Evolutionary conservation across 75 land plant genomes (phyloP).

Genomic region (Cryptomeria japonica): DNA sequence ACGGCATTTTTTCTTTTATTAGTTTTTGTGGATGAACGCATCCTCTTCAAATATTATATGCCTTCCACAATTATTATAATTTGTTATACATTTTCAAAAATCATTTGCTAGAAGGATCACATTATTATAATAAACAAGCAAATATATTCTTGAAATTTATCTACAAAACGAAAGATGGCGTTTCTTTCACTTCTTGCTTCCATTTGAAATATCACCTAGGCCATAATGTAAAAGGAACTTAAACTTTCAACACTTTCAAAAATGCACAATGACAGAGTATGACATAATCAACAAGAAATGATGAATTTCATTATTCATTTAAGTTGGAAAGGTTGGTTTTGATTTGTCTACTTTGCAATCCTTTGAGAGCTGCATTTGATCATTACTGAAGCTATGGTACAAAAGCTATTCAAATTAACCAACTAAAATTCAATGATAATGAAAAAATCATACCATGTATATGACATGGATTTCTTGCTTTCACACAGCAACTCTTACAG

Average conservation of each 20-base stretch:
- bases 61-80: background rate
- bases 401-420: background rate
- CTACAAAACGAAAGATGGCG: background rate
- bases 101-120: background rate
- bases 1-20: background rate
- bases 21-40: background rate
- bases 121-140: background rate
- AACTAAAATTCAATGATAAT: background rate
- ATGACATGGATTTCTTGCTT: constrained; percentile 13
- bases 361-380: background rate
- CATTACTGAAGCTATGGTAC: background rate
- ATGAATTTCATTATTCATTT: background rate
- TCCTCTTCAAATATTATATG: background rate
- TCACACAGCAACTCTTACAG: constrained; percentile 14
- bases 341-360: background rate
- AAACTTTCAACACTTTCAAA: background rate
- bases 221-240: background rate
- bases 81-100: background rate
- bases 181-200: background rate
- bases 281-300: background rate
- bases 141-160: background rate
- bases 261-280: background rate
- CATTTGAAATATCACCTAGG: background rate
- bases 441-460: constrained; percentile 8
- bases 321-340: background rate